Evolutionary conservation across 2,329 filamentous ascomycete genomes (phyloP).

Genomic region (Biscogniauxia sp.): DNA sequence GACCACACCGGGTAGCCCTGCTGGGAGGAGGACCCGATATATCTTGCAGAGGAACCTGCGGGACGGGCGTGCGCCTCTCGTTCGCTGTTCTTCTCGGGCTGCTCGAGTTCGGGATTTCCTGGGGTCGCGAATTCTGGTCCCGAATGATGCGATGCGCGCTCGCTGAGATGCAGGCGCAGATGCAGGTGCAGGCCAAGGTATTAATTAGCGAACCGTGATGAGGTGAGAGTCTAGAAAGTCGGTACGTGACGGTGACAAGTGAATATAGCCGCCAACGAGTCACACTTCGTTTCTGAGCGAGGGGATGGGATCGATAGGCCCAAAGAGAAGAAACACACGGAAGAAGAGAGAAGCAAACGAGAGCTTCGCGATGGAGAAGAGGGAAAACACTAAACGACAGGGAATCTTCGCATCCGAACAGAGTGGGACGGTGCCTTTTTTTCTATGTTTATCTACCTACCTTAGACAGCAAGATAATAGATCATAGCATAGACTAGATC

Average conservation of each 20-base stretch:
- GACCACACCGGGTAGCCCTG: slow-evolving; percentile 12
- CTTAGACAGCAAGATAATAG: not conserved
- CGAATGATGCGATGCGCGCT: slow-evolving; percentile 19
- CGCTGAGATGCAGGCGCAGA: not conserved
- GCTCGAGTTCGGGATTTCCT: slow-evolving; percentile 16
- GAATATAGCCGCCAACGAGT: slow-evolving; percentile 30
- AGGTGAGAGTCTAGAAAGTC: slow-evolving; percentile 23
- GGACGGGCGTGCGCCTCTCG: slow-evolving; percentile 10
- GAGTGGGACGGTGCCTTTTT: not conserved
- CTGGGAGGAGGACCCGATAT: slow-evolving; percentile 25
- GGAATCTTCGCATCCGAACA: not conserved
- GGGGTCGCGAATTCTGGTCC: slow-evolving; percentile 17
- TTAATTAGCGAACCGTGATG: slow-evolving; percentile 27
- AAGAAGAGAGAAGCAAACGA: slow-evolving; percentile 17
- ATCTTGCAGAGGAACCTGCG: slow-evolving; percentile 19
- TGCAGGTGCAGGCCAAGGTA: slow-evolving; percentile 26
- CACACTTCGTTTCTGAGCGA: slow-evolving; percentile 25
- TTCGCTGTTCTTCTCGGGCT: slow-evolving; percentile 6
- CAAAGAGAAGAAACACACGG: slow-evolving; percentile 2
- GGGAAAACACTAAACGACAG: not conserved
- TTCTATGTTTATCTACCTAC: not conserved
- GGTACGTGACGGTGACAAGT: slow-evolving; percentile 13
- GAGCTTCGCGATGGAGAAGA: slow-evolving; percentile 9
- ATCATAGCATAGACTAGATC: not conserved
- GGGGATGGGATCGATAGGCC: slow-evolving; percentile 17